Base-by-base conservation (phyloP, 164 flowering plant species). In the Vitis rotundifolia region DNA sequence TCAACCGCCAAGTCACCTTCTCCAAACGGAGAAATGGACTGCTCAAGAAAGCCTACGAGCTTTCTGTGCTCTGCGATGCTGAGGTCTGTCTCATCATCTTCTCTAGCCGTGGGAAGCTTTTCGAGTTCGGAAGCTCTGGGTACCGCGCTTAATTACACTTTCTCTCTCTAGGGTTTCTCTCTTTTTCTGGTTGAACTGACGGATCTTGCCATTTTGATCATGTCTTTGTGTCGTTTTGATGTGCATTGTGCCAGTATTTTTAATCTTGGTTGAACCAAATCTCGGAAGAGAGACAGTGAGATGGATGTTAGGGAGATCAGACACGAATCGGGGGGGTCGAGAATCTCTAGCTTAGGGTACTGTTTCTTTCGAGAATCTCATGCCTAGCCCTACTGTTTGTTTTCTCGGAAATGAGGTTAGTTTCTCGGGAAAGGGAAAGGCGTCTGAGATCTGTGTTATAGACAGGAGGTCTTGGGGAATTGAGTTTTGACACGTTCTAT, bases 21-120 rank as follows among this genome's bases (percentile, higher is more conserved):
- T 69, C 79, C 13, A 79, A 76, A 37, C 52, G 82, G 22, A 79
- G 75, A 62, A 76, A 70, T 55, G 82, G 82, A 22, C 58, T 79
- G 51, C 47, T 79, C 31, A 79, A 79, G 71, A 79, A 79, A 56
- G 81, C 73, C 5, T 65, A 52, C 15, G 81, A 78, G 56, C 81
- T 78, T 4, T 78, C 81, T 9, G 72, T 79, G 31, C 67, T 79
- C 1, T 79, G 82, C 49, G 82, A 79, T 49, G 77, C 73, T 15
- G 77, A 79, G 26, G 75, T 79, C 44, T 79, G 75, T 15, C 74
- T 79, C 64, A 76, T 79, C 75, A 51, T 79, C 68, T 79, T 76
- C 75, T 79, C 79, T 26, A 56, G 68, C 71, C 70, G 72, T 13
- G 82, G 82, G 50, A 79, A 71, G 72, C 77, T 79, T 58, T 76